phyloP scores from a whole-genome alignment of 352 stramenopile genomes.

The Phytophthora uliginosa region DNA sequence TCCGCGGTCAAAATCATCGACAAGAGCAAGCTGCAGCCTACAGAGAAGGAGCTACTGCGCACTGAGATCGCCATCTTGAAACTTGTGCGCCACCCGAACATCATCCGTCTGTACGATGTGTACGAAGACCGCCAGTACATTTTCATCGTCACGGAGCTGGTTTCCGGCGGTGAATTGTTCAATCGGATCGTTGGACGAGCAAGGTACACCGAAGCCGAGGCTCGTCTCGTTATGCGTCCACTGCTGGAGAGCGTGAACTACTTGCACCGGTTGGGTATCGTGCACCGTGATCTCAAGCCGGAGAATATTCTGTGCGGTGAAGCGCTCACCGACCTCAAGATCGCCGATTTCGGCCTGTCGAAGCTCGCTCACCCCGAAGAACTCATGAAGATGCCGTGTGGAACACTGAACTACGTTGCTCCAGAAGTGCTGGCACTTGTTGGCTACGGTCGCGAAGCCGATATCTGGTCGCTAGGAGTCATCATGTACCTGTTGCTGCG shows the following conservation, averaged over 20 bases:
- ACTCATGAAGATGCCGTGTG: slow-evolving; percentile 95
- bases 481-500: slow-evolving; percentile 95
- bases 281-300: slow-evolving; percentile 91
- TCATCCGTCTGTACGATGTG: slow-evolving; percentile 90
- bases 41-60: slow-evolving; percentile 92
- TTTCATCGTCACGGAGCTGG: slow-evolving; percentile 99
- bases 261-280: slow-evolving; percentile 92
- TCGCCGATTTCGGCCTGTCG: slow-evolving; percentile 95
- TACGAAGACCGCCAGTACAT: slow-evolving; percentile 95
- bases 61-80: slow-evolving; percentile 96
- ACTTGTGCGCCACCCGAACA: slow-evolving; percentile 92
- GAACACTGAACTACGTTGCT: slow-evolving; percentile 95
- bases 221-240: slow-evolving; percentile 87
- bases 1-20: slow-evolving; percentile 96
- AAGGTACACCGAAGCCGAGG: slow-evolving; percentile 91
- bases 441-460: slow-evolving; percentile 91
- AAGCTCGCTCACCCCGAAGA: slow-evolving; percentile 94
- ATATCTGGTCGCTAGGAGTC: slow-evolving; percentile 95
- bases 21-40: slow-evolving; percentile 88
- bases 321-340: slow-evolving; percentile 89
- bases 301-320: slow-evolving; percentile 93
- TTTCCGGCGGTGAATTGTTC: slow-evolving; percentile 97
- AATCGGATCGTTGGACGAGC: slow-evolving; percentile 95
- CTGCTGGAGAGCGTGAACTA: slow-evolving; percentile 93
- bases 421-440: slow-evolving; percentile 92